Evolutionary conservation across 176 grass and related monocot genomes (phyloP).

Genomic region (Otatea glauca): DNA sequence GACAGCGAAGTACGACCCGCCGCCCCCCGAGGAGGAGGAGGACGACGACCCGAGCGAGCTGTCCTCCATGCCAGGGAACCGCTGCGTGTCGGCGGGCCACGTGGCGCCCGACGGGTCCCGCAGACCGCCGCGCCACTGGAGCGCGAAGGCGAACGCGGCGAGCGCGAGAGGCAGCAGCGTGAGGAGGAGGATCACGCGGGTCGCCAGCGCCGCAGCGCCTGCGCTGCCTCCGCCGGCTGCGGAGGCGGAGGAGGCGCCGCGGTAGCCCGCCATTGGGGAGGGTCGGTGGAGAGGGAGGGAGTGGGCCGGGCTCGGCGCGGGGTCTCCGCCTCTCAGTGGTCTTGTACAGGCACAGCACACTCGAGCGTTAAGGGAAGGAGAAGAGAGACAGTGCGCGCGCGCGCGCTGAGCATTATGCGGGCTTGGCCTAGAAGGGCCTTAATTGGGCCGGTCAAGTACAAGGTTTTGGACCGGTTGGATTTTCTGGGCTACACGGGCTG

Average conservation of each 20-base stretch:
- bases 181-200: slow-evolving; percentile 80
- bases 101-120: slow-evolving; percentile 66
- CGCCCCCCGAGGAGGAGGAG: slow-evolving; percentile 41
- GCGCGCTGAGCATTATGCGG: neutral
- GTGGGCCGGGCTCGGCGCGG: neutral
- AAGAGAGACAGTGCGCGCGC: neutral
- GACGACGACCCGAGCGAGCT: slow-evolving; percentile 82
- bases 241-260: slow-evolving; percentile 46
- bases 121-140: slow-evolving; percentile 97
- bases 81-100: slow-evolving; percentile 83
- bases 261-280: slow-evolving; percentile 67
- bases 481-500: neutral
- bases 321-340: slow-evolving; percentile 3
- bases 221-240: neutral
- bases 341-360: neutral
- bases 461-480: neutral
- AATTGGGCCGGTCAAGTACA: neutral
- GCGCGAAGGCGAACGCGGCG: slow-evolving; percentile 88
- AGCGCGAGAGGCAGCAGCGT: slow-evolving; percentile 87
- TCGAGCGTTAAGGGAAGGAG: slow-evolving; percentile 31
- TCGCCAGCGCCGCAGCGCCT: slow-evolving; percentile 57
- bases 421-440: neutral
- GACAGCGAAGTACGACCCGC: slow-evolving; percentile 56
- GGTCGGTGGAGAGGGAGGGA: neutral
- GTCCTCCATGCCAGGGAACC: slow-evolving; percentile 89